Percentiles rank a stretch among this genome's conserved stretches.
Conservation (phyloP, 225 moss, liverwort and hornwort genomes). For the Physcomitrium patens region DNA sequence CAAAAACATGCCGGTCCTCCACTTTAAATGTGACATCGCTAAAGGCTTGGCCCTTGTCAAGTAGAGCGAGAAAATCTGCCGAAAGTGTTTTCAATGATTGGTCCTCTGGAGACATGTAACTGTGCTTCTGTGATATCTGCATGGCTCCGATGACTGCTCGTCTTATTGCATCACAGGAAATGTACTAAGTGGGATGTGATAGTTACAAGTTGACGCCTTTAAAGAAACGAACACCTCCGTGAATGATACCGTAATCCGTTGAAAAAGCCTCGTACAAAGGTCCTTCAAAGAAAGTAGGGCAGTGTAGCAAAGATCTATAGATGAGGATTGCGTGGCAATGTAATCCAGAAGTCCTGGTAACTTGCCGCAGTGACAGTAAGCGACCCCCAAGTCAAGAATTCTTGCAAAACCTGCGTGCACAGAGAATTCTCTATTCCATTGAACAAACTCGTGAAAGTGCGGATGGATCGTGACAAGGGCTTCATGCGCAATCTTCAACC, state of each 20-base stretch:
- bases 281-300: neutral
- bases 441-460: neutral
- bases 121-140: slow-evolving; percentile 39
- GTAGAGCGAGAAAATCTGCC: slow-evolving; percentile 37
- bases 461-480: no score
- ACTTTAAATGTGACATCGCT: slow-evolving; percentile 54
- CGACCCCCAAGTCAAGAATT: neutral
- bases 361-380: neutral
- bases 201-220: neutral
- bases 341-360: slow-evolving; percentile 21
- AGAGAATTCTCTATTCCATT: neutral
- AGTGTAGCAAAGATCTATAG: neutral
- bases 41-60: slow-evolving; percentile 40
- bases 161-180: slow-evolving; percentile 9
- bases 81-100: slow-evolving; percentile 35
- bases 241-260: neutral
- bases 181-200: neutral
- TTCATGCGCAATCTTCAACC: neutral
- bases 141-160: slow-evolving; percentile 6
- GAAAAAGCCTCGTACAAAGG: neutral
- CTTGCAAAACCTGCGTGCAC: neutral
- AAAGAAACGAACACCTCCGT: neutral
- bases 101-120: slow-evolving; percentile 34
- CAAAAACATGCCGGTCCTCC: slow-evolving; percentile 45
- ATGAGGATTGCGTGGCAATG: neutral